Evolutionary conservation across 1,139 yeast genomes (phyloP).

Genomic region (Taphrina betulina): DNA sequence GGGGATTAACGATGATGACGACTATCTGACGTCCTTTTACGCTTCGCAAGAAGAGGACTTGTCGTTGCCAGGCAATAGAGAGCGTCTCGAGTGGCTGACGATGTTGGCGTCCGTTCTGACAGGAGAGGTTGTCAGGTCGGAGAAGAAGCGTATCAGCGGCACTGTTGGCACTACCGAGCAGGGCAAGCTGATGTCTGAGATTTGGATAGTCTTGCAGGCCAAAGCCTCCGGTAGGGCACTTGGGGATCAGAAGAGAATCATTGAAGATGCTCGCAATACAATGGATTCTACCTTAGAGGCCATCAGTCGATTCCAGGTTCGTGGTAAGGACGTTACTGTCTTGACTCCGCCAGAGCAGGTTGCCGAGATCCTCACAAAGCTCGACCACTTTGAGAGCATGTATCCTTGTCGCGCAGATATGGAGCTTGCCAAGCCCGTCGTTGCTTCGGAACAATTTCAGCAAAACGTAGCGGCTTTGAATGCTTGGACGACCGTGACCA

Average conservation of each 20-base stretch:
- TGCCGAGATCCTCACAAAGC: slow-evolving; percentile 56
- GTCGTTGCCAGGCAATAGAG: slow-evolving; percentile 43
- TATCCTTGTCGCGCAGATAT: slow-evolving; percentile 82
- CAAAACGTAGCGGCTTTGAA: slow-evolving; percentile 70
- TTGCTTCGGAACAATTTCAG: slow-evolving; percentile 64
- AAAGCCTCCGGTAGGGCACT: slow-evolving; percentile 77
- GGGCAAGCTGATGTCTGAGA: slow-evolving; percentile 53
- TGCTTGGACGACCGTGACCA: slow-evolving; percentile 79
- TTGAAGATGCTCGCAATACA: slow-evolving; percentile 68
- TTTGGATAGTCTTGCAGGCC: slow-evolving; percentile 80
- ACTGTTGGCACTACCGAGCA: slow-evolving; percentile 45
- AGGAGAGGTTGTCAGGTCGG: slow-evolving; percentile 90
- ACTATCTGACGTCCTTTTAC: slow-evolving; percentile 4
- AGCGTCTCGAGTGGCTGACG: slow-evolving; percentile 92
- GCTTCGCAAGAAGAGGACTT: slow-evolving; percentile 9
- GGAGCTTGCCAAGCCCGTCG: slow-evolving; percentile 72
- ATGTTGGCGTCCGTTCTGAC: slow-evolving; percentile 87
- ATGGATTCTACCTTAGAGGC: slow-evolving; percentile 76
- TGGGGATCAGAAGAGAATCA: slow-evolving; percentile 71
- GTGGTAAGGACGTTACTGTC: slow-evolving; percentile 45
- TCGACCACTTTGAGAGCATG: slow-evolving; percentile 67
- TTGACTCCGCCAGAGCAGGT: slow-evolving; percentile 51
- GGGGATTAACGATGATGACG: slow-evolving; percentile 1
- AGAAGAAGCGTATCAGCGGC: slow-evolving; percentile 60
- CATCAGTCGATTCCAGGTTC: slow-evolving; percentile 60